A percentile compares a stretch with the other conserved stretches of the same genome.
Conservation (phyloP, 2,329 filamentous ascomycete genomes). For the Colletotrichum neosansevieriae region DNA sequence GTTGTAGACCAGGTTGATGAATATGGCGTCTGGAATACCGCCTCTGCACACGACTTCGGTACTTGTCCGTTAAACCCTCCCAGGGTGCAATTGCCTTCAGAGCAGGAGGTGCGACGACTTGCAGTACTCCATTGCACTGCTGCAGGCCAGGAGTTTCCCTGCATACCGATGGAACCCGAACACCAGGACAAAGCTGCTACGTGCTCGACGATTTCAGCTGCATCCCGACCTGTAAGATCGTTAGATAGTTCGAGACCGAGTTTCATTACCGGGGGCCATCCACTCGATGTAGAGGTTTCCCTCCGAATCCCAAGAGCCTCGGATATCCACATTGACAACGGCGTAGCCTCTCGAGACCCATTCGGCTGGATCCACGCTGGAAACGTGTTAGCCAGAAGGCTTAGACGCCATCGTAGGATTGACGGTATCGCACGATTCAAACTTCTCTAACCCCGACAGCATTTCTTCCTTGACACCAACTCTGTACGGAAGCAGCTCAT, state of each 20-base stretch:
- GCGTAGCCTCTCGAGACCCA: constrained; percentile 46
- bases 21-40: no score
- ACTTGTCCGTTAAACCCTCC: no score
- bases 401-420: background rate
- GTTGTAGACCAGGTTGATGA: no score
- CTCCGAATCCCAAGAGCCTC: constrained; percentile 44
- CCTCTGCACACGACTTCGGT: no score
- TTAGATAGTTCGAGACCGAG: constrained; percentile 23
- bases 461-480: constrained; percentile 48
- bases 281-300: constrained; percentile 36
- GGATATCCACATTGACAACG: constrained; percentile 45
- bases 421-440: constrained; percentile 41
- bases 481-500: constrained; percentile 51
- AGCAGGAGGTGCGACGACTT: no score
- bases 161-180: no score
- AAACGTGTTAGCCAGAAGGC: background rate
- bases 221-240: constrained; percentile 42
- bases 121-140: no score
- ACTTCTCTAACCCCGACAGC: constrained; percentile 44
- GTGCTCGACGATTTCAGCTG: constrained; percentile 43
- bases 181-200: constrained; percentile 41
- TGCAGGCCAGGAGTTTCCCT: no score
- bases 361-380: constrained; percentile 44
- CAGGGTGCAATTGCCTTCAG: no score
- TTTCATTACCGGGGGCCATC: background rate